Evolutionary conservation across 176 grass and related monocot genomes (phyloP).

Genomic region (Eleusine indica): DNA sequence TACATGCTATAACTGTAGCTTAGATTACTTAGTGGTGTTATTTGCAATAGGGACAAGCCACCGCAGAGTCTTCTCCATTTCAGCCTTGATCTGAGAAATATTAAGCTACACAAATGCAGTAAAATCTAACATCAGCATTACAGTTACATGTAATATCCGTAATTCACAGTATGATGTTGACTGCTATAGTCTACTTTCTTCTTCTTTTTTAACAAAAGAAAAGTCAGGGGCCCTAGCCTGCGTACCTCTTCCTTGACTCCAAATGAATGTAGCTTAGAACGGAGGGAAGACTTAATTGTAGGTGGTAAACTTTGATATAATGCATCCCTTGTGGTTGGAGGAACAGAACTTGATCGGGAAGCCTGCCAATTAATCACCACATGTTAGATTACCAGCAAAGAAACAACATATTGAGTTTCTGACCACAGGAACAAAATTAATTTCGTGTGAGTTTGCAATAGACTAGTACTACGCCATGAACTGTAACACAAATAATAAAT

Average conservation of each 20-base stretch:
- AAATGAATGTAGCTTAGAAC: constrained; percentile 71
- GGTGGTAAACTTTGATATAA: constrained; percentile 94
- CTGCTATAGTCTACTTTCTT: constrained; percentile 29
- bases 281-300: constrained; percentile 75
- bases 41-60: constrained; percentile 90
- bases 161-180: constrained; percentile 7
- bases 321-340: constrained; percentile 87
- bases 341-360: constrained; percentile 85
- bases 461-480: constrained; percentile 6
- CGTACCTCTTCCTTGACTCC: constrained; percentile 87
- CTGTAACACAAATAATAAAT: constrained; percentile 28
- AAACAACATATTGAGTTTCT: constrained; percentile 9
- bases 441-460: constrained; percentile 12
- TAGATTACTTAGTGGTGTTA: constrained; percentile 95
- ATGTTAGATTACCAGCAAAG: constrained; percentile 45
- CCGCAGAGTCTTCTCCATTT: constrained; percentile 88
- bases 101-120: constrained; percentile 59
- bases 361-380: constrained; percentile 50
- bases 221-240: constrained; percentile 10
- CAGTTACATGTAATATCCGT: constrained; percentile 16
- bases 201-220: neutral
- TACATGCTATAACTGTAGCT: constrained; percentile 31
- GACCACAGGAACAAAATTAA: constrained; percentile 26
- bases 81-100: constrained; percentile 81
- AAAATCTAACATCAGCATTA: constrained; percentile 35